Conservation (phyloP, 108 stramenopile species). For the Stephanodiscus minutulus region DNA sequence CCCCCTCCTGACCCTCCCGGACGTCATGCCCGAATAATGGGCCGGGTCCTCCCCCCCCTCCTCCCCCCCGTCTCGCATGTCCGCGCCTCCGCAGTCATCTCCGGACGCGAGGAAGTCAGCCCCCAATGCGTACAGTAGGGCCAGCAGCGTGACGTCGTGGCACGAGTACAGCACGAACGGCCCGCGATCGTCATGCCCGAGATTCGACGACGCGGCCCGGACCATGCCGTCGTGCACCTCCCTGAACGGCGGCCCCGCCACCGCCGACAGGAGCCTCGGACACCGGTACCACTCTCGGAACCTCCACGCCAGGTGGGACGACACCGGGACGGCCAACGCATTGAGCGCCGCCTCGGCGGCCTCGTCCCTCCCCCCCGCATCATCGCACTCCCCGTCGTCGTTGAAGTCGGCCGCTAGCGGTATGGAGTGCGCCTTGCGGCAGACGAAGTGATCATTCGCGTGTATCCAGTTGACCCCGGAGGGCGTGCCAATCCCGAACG, state of each 20-base stretch:
- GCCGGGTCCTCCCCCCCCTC: background rate
- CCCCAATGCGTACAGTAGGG: slow-evolving; percentile 71
- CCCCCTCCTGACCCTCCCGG: slow-evolving; percentile 10
- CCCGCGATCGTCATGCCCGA: slow-evolving; percentile 30
- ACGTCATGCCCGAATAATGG: slow-evolving; percentile 17
- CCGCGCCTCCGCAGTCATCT: slow-evolving; percentile 41
- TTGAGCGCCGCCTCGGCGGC: slow-evolving; percentile 53
- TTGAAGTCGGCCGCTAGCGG: slow-evolving; percentile 52
- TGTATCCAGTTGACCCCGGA: slow-evolving; percentile 75
- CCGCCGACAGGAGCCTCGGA: slow-evolving; percentile 57
- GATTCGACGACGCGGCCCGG: slow-evolving; percentile 18
- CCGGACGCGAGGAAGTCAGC: slow-evolving; percentile 64
- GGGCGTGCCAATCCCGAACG: slow-evolving; percentile 59
- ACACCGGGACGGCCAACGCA: slow-evolving; percentile 55
- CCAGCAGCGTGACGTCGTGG: slow-evolving; percentile 79
- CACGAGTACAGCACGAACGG: slow-evolving; percentile 74
- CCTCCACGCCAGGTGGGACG: slow-evolving; percentile 69
- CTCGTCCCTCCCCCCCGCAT: slow-evolving; percentile 50
- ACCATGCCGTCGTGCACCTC: slow-evolving; percentile 54
- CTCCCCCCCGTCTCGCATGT: slow-evolving; percentile 33
- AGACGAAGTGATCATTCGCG: slow-evolving; percentile 82
- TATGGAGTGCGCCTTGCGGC: slow-evolving; percentile 64
- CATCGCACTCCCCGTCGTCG: slow-evolving; percentile 35
- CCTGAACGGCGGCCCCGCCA: slow-evolving; percentile 64
- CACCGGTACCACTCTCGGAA: slow-evolving; percentile 79